Conservation (phyloP, 2,329 filamentous ascomycete genomes). For the Epichloe gansuensis region DNA sequence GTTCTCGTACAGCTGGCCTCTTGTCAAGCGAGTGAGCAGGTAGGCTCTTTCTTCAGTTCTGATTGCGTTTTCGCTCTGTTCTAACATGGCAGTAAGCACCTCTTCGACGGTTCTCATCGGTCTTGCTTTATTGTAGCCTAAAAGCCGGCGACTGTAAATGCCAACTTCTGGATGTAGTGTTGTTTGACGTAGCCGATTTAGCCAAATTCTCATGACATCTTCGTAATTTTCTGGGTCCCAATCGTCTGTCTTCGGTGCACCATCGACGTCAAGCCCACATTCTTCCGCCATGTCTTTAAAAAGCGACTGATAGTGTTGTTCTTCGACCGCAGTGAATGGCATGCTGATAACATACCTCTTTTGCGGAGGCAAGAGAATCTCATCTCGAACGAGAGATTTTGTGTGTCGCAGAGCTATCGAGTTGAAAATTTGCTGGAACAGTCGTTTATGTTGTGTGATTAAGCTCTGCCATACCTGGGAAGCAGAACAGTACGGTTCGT, state of each 20-base stretch:
- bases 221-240: constrained; percentile 56
- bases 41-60: constrained; percentile 57
- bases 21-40: constrained; percentile 49
- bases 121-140: constrained; percentile 49
- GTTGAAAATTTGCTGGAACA: constrained; percentile 59
- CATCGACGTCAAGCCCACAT: constrained; percentile 52
- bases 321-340: constrained; percentile 81
- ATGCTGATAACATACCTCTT: constrained; percentile 79
- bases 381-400: constrained; percentile 67
- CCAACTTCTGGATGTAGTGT: constrained; percentile 80
- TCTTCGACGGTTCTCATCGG: constrained; percentile 73
- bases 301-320: constrained; percentile 72
- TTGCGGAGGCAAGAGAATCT: constrained; percentile 70
- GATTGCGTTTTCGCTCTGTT: constrained; percentile 60
- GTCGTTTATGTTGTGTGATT: constrained; percentile 43
- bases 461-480: constrained; percentile 57
- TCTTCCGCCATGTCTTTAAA: constrained; percentile 64
- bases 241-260: constrained; percentile 45
- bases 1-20: constrained; percentile 72
- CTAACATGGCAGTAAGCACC: constrained; percentile 84
- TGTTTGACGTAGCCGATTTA: constrained; percentile 67
- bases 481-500: constrained; percentile 60
- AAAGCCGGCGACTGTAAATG: constrained; percentile 47
- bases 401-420: constrained; percentile 71
- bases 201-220: constrained; percentile 67